phyloP scores from a whole-genome alignment of 1,284 basidiomycete genomes.

The Boletellus deceptivus region DNA sequence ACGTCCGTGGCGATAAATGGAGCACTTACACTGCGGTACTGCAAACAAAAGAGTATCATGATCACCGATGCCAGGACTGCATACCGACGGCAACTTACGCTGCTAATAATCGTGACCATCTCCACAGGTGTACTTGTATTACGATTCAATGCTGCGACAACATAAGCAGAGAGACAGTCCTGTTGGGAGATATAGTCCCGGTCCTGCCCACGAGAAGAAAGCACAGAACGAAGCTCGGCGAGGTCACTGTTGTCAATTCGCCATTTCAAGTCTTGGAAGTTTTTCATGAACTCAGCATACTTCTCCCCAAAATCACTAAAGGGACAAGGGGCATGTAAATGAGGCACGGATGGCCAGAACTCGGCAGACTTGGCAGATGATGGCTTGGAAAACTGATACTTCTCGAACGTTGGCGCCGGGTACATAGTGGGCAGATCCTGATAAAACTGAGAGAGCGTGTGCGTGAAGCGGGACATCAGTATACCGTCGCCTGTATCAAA shows the following conservation, averaged over 20 bases:
- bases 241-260: conserved; percentile 7
- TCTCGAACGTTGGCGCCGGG: conserved; percentile 24
- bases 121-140: background rate
- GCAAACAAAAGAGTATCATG: background rate
- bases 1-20: conserved; percentile 20
- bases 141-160: conserved; percentile 10
- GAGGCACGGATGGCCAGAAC: conserved; percentile 19
- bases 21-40: conserved; percentile 30
- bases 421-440: conserved; percentile 14
- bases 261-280: conserved; percentile 19
- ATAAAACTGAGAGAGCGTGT: too few species aligned
- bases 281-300: conserved; percentile 13
- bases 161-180: conserved; percentile 35
- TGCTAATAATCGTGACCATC: conserved; percentile 29
- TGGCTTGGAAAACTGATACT: conserved; percentile 17
- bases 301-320: conserved; percentile 10
- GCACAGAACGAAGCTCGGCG: too few species aligned
- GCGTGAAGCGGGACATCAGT: conserved; percentile 25
- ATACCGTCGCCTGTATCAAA: conserved; percentile 30
- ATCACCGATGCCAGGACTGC: background rate
- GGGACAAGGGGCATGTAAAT: conserved; percentile 13
- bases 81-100: conserved; percentile 21
- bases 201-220: background rate
- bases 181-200: conserved; percentile 23
- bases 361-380: conserved; percentile 2